Base-by-base conservation (phyloP, 75 land plant genomes). In the Pinus taeda region DNA sequence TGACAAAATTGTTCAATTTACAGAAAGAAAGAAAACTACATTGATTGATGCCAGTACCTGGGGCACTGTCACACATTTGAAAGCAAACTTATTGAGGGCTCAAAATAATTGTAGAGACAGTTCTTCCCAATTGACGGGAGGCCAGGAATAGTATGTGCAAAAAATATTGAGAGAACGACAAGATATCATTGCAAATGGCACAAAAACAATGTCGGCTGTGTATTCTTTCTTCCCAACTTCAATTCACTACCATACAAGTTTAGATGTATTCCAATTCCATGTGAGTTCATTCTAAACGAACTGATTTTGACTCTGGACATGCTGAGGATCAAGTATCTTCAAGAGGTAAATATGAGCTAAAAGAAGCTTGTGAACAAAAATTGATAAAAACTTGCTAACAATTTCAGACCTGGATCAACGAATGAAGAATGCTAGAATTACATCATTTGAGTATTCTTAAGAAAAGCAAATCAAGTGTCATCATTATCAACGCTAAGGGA, bases 181-280 rank as follows among this genome's bases (percentile, higher is more conserved):
- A 69, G 24, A n/a, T 69, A 20, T 42, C 13, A 69, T 36, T 69
- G 53, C 21, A 69, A 69, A 69, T 69, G 72, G 49, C 72, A 69
- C n/a, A 20, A n/a, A 3, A 69, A 6, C 17, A 18, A 15, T 39
- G 6, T 39, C n/a, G 6, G 3, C n/a, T 11, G 13, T 42, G 55
- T 45, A 42, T 45, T 69, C 42, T 26, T 3, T 13, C 3, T 69
- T 33, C 18, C 20, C 18, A 49, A 49, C 36, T 69, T 36, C 53
- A 67, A 67, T 7, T 15, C 22, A 20, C 39, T 67, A 45, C 49
- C 18, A 30, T 39, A 37, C 3, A 67, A 67, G 45, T 36, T 39
- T 37, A 18, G 20, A 12, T 12, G 12, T 17, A 1, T 42, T 69
- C 55, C 55, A 42, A 6, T 69, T n/a, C 11, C 12, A 22, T 11